Evolutionary conservation across 495 filamentous ascomycete species (phyloP).

Genomic region (Xylaria curta): DNA sequence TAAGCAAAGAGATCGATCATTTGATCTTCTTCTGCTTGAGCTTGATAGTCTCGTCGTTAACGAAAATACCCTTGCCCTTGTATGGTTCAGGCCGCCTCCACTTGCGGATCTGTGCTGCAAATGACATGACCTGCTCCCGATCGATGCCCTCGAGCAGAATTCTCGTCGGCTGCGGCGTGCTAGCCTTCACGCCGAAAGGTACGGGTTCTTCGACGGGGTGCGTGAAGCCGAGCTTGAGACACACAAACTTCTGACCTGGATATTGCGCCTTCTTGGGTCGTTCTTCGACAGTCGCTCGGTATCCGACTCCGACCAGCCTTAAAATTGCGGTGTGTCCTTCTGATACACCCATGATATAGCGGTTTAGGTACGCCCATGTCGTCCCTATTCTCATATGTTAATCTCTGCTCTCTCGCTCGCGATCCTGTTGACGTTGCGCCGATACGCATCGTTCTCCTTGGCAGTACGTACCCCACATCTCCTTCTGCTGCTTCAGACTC

Average conservation of each 20-base stretch:
- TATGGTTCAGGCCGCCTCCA: slow-evolving; percentile 97
- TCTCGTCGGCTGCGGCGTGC: slow-evolving; percentile 89
- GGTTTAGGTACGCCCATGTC: slow-evolving; percentile 84
- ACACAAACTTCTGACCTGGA: slow-evolving; percentile 84
- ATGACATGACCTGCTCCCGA: slow-evolving; percentile 83
- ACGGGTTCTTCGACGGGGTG: slow-evolving; percentile 90
- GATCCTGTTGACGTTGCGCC: neutral
- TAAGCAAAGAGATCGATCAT: slow-evolving; percentile 49
- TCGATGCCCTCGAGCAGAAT: slow-evolving; percentile 88
- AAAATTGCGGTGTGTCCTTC: slow-evolving; percentile 95
- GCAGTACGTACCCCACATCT: slow-evolving; percentile 89
- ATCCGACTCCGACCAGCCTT: slow-evolving; percentile 94
- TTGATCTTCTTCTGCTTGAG: slow-evolving; percentile 99
- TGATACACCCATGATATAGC: slow-evolving; percentile 88
- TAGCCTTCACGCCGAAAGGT: slow-evolving; percentile 83
- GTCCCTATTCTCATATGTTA: slow-evolving; percentile 65
- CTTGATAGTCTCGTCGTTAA: slow-evolving; percentile 96
- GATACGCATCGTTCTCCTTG: neutral
- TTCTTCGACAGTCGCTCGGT: slow-evolving; percentile 84
- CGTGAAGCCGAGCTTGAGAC: slow-evolving; percentile 92
- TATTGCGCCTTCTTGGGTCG: slow-evolving; percentile 74
- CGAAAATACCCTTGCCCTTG: slow-evolving; percentile 99
- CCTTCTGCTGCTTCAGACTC: slow-evolving; percentile 74
- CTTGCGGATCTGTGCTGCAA: slow-evolving; percentile 83
- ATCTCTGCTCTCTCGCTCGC: neutral